Conservation (phyloP, 805 yeast genomes). For the Myxozyma neotropica region DNA sequence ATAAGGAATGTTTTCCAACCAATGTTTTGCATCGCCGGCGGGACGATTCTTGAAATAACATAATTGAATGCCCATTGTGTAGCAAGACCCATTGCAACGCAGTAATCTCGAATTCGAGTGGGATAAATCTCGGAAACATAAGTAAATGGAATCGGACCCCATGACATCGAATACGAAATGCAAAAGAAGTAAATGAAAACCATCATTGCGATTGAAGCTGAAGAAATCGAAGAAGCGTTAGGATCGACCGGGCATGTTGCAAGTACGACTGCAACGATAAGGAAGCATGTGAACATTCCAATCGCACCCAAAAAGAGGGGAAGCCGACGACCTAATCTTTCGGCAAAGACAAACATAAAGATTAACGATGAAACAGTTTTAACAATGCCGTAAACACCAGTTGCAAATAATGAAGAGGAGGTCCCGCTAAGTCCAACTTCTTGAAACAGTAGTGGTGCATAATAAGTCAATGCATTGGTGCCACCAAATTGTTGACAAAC, state of each 20-base stretch:
- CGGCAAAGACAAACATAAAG: conserved; percentile 36
- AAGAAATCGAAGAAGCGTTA: conserved; percentile 8
- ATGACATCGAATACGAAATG: conserved; percentile 24
- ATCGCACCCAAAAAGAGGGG: conserved; percentile 36
- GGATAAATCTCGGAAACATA: conserved; percentile 30
- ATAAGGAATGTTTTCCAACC: conserved; percentile 34
- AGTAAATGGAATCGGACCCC: conserved; percentile 34
- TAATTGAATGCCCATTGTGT: conserved; percentile 34
- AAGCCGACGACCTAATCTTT: conserved; percentile 36
- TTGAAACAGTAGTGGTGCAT: conserved; percentile 50
- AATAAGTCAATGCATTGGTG: conserved; percentile 52
- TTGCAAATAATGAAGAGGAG: conserved; percentile 27
- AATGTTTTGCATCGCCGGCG: conserved; percentile 22
- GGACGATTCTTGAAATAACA: conserved; percentile 24
- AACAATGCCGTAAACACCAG: conserved; percentile 34
- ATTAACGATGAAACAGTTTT: conserved; percentile 33
- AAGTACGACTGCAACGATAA: conserved; percentile 33
- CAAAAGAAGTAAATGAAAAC: conserved; percentile 29
- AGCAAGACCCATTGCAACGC: conserved; percentile 30
- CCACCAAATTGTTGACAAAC: conserved; percentile 43
- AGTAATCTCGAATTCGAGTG: conserved; percentile 29
- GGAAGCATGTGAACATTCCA: conserved; percentile 34
- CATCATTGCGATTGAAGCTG: conserved; percentile 28
- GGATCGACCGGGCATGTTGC: conserved; percentile 19
- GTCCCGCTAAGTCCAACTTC: conserved; percentile 53